phyloP scores from a whole-genome alignment of 2,329 filamentous ascomycete species.

The Apiospora saccharicola region DNA sequence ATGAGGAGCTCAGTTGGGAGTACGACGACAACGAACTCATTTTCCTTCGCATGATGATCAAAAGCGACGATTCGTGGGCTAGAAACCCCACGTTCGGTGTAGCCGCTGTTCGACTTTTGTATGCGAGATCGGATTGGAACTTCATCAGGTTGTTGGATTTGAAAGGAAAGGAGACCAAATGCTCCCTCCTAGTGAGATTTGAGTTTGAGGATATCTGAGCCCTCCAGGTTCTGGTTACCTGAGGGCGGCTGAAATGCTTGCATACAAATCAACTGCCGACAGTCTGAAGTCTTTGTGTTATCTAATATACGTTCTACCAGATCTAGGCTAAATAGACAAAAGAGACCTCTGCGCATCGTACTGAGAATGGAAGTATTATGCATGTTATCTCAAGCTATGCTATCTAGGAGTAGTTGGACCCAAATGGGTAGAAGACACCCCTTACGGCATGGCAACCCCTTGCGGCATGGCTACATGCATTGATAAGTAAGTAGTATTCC shows the following conservation, averaged over 20 bases:
- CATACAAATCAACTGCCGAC: not conserved
- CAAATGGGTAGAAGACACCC: not conserved
- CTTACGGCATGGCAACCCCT: not conserved
- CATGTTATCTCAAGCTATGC: not conserved
- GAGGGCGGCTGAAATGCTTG: not conserved
- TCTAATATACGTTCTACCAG: not conserved
- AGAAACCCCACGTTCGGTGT: slow-evolving; percentile 69
- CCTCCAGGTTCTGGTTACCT: not conserved
- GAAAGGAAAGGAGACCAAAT: slow-evolving; percentile 69
- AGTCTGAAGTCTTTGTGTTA: too few species aligned
- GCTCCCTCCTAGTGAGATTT: slow-evolving; percentile 68
- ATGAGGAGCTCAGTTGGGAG: slow-evolving; percentile 72
- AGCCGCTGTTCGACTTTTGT: slow-evolving; percentile 65
- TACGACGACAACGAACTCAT: slow-evolving; percentile 72
- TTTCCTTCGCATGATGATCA: slow-evolving; percentile 70
- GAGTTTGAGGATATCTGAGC: slow-evolving; percentile 53
- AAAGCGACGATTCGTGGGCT: slow-evolving; percentile 70
- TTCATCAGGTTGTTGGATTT: slow-evolving; percentile 72
- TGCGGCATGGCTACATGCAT: not conserved
- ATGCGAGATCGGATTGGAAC: slow-evolving; percentile 62
- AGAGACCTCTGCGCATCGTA: not conserved
- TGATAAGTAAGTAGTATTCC: not conserved
- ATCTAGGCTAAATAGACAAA: not conserved
- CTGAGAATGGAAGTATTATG: not conserved
- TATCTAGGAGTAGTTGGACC: not conserved